Evolutionary conservation across 148 eudicot genomes (phyloP), one percentile per base, ranked within the genome.

Genomic region (Arctostaphylos glauca): DNA sequence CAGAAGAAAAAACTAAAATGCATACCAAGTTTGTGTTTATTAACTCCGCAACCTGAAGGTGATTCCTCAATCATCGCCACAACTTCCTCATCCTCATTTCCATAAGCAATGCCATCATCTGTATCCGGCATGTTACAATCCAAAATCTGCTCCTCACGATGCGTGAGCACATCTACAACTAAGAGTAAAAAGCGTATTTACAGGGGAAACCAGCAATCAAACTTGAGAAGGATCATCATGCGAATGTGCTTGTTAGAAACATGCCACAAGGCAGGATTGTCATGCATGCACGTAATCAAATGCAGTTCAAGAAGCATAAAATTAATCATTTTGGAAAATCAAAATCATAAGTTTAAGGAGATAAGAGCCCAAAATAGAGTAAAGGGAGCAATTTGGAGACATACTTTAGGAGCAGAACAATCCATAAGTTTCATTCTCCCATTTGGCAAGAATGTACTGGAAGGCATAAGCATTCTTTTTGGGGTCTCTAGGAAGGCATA

Each of bases 41-140:
- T 48, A 5, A 19, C 50, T 67, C 60, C 82, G 75, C 68, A 59
- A 87, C 86, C 91, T 86, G 91, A 85, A 76, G 91, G 90, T 80
- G 88, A 56, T 80, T 96, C 97, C 86, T 94, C 98, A 75, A 89
- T 70, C 99, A 94, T 93, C 21, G 92, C 93, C 64, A 91, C 98
- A 49, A 88, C 88, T 81, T 94, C 99, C 75, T 96, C 98, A 3
- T 92, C 98, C 77, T 94, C 93, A 82, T 93, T 92, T 74, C 88
- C 99, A 78, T 87, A 86, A 23, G 83, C 86, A 85, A 90, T 81
- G 87, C 84, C 91, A 83, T 94, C 94, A 78, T 93, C 97, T 56
- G 86, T 86, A 80, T 93, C 95, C 46, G 89, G 88, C 86, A 91
- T 88, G 79, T 81, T 78, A 59, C 87, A 86, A 79, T 87, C 88